These are phyloP conservation scores for Claviceps spartinae DNA, from an alignment of 2,329 filamentous ascomycete species.

Conservation along the genomic window DNA sequence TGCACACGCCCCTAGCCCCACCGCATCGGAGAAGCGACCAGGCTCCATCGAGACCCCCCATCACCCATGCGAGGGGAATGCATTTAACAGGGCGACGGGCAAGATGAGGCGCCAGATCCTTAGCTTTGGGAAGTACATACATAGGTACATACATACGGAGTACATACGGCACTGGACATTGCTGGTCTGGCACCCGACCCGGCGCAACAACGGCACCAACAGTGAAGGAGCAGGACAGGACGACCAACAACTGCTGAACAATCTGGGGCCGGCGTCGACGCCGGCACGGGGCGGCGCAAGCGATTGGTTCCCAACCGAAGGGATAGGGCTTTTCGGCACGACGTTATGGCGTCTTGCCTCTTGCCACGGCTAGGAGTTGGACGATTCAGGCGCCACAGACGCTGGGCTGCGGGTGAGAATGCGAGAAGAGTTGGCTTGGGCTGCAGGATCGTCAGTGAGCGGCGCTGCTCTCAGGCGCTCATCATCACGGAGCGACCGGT, in stretches of 20 bases:
- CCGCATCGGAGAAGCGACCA: slow-evolving; percentile 4
- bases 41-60: not conserved
- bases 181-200: not conserved
- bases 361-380: not conserved
- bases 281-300: not conserved
- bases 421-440: not conserved
- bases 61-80: slow-evolving; percentile 1
- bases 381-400: slow-evolving; percentile 2
- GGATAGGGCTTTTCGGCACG: not conserved
- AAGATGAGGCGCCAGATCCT: not conserved
- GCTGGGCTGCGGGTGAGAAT: not conserved
- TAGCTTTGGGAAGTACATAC: not conserved
- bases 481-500: not conserved
- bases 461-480: not conserved
- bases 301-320: not conserved
- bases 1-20: slow-evolving; percentile 4
- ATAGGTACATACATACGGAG: too few species aligned
- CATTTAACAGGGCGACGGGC: not conserved
- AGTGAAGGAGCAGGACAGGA: not conserved
- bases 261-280: not conserved
- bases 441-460: not conserved
- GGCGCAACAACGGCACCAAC: not conserved
- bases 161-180: not conserved
- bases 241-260: slow-evolving; percentile 1
- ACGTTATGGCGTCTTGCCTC: not conserved